These are phyloP conservation scores for Phanerochaete sordida DNA, from an alignment of 768 basidiomycete species.

Conservation along the genomic window DNA sequence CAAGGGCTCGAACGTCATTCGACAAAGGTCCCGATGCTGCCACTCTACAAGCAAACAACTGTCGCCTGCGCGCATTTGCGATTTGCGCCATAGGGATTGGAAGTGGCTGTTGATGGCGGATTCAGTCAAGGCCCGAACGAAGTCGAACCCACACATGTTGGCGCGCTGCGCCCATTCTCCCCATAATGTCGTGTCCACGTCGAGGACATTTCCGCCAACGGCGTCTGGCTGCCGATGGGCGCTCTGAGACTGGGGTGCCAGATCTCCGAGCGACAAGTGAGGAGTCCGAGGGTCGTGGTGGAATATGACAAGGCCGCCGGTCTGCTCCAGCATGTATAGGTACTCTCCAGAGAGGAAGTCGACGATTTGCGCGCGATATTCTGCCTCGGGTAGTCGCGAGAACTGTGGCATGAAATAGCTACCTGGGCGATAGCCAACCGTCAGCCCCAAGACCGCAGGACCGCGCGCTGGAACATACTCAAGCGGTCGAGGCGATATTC, in stretches of 20 bases:
- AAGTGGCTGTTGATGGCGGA: slow-evolving; percentile 21
- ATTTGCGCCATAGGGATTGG: slow-evolving; percentile 1
- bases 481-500: slow-evolving; percentile 14
- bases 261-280: neutral
- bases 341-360: slow-evolving; percentile 19
- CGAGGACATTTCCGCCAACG: neutral
- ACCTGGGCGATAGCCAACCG: neutral
- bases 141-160: slow-evolving; percentile 21
- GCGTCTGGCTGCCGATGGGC: neutral
- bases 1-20: slow-evolving; percentile 17
- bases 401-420: slow-evolving; percentile 1
- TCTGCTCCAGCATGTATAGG: slow-evolving; percentile 16
- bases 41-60: slow-evolving; percentile 7
- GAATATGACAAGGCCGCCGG: slow-evolving; percentile 16
- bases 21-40: slow-evolving; percentile 16
- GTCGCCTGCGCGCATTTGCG: neutral
- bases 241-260: neutral
- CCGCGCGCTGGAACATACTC: slow-evolving; percentile 12
- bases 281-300: slow-evolving; percentile 11
- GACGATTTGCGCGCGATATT: slow-evolving; percentile 7
- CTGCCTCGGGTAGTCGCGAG: neutral
- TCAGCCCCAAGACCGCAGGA: neutral
- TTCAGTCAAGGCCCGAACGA: slow-evolving; percentile 20
- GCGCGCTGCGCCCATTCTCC: slow-evolving; percentile 10
- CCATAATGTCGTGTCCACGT: slow-evolving; percentile 2